A percentile compares a stretch with the other conserved stretches of the same genome.
Conservation (phyloP, 2,329 filamentous ascomycete genomes). For the Pseudogymnoascus sp. region DNA sequence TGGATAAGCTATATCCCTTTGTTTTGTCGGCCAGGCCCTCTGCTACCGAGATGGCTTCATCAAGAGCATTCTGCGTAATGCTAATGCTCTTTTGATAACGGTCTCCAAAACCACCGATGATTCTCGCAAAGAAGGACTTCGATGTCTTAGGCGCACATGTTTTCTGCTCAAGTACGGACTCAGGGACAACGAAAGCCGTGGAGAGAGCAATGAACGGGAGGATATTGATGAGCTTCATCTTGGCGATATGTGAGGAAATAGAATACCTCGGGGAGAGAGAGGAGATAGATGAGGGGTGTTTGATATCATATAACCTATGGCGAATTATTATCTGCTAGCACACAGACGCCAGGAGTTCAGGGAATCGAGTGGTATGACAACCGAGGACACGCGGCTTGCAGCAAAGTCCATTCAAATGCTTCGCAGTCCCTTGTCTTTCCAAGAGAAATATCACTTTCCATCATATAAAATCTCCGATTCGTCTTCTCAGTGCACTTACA, state of each 20-base stretch:
- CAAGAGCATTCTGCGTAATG: conserved; percentile 24
- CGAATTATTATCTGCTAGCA: background rate
- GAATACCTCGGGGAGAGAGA: background rate
- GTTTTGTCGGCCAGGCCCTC: conserved; percentile 16
- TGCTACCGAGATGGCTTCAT: conserved; percentile 23
- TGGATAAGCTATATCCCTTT: conserved; percentile 12
- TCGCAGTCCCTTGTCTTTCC: background rate
- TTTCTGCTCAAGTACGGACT: conserved; percentile 37
- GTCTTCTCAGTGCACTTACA: background rate
- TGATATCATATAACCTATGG: conserved; percentile 3
- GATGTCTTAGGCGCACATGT: conserved; percentile 29
- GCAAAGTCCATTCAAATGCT: background rate
- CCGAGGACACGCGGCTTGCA: background rate
- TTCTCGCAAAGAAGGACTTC: conserved; percentile 25
- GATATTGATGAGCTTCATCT: conserved; percentile 33
- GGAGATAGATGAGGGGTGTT: background rate
- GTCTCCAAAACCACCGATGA: conserved; percentile 26
- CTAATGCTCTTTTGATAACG: conserved; percentile 21
- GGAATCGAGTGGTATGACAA: background rate
- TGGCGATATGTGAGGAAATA: conserved; percentile 14
- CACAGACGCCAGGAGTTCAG: background rate
- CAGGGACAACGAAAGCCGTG: conserved; percentile 45
- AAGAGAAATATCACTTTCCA: background rate
- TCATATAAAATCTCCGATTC: background rate
- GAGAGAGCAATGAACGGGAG: conserved; percentile 41